Base-by-base conservation (phyloP, 176 grass and related monocot species). In the Aechmea fasciata region DNA sequence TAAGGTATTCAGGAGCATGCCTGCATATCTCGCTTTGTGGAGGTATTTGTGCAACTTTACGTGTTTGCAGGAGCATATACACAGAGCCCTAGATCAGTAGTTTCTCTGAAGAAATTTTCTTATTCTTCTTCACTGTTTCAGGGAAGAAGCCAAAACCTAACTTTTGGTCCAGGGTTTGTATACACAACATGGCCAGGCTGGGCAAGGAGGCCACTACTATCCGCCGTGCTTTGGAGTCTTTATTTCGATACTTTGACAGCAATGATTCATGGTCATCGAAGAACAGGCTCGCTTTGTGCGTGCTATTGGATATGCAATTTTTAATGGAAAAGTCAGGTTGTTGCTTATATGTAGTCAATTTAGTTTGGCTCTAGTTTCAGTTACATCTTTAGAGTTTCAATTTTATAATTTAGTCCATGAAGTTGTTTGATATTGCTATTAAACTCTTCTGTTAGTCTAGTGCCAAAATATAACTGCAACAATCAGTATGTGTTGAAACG, bases 181-280 rank as follows among this genome's bases (percentile, higher is more conserved):
- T 99, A 65, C 89, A 92, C 41, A 99, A 99, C 80, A 93, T 93
- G 94, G 90, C 94, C 23, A 93, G 81, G 71, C 78, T 99, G 81
- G 83, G 87, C 57, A 90, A 80, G 74, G 94, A 99, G 70, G 87
- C 89, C 13, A 99, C 94, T 47, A 99, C 89, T 20, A 84, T 99
- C 57, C 86, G 94, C 20, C 94, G 94, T 59, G 88, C 88, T 26
- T 88, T 99, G 78, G 94, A 99, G 83, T 92, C 80, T 22, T 79
- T 99, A 57, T 88, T 99, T 86, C 83, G 82, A 61, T 85, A 92
- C 75, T 92, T 99, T 57, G 89, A 88, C 77, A 86, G 75, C 66
- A 83, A 80, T 50, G 81, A 71, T 82, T 90, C 86, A 62, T 99
- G 89, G 94, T 83, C 85, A 69, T 70, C 62, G 62, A 47, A 87